These are phyloP conservation scores for Magnusiomyces ingens DNA, from an alignment of 1,139 yeast genomes.

Conservation along the genomic window DNA sequence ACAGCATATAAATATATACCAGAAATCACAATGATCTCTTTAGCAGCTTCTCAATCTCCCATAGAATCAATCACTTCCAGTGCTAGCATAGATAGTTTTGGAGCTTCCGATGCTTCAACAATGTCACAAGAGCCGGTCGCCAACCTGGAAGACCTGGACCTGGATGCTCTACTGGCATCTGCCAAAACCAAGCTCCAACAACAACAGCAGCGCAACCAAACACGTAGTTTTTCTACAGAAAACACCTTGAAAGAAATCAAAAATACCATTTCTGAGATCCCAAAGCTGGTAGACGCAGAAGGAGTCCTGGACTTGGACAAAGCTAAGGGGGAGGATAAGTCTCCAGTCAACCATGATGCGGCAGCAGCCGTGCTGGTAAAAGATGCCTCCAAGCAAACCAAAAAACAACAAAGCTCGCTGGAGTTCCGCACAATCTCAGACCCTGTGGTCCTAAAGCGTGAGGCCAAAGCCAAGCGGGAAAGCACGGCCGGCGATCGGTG, in stretches of 20 bases:
- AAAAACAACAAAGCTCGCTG: slow-evolving; percentile 11
- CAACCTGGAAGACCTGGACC: slow-evolving; percentile 14
- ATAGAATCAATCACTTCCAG: slow-evolving; percentile 1
- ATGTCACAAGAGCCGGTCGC: slow-evolving; percentile 10
- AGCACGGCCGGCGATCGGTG: slow-evolving; percentile 54
- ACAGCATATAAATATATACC: no score
- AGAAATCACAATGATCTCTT: no score
- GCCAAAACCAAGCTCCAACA: slow-evolving; percentile 11
- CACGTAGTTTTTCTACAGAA: background rate
- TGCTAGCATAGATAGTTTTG: background rate
- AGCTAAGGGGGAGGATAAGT: background rate
- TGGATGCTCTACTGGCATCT: slow-evolving; percentile 13
- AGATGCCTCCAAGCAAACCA: slow-evolving; percentile 15
- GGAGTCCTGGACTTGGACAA: background rate
- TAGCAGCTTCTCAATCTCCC: background rate
- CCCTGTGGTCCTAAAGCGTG: slow-evolving; percentile 38
- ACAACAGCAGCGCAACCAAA: background rate
- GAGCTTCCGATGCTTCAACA: slow-evolving; percentile 14
- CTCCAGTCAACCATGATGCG: background rate
- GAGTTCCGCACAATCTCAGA: slow-evolving; percentile 40
- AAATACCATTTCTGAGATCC: slow-evolving; percentile 11
- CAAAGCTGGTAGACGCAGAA: slow-evolving; percentile 11
- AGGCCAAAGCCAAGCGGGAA: slow-evolving; percentile 24
- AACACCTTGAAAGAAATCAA: slow-evolving; percentile 6
- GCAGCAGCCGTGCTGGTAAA: slow-evolving; percentile 6